Conservation (phyloP, 208 protist genomes). For the Phytomonas francai region DNA sequence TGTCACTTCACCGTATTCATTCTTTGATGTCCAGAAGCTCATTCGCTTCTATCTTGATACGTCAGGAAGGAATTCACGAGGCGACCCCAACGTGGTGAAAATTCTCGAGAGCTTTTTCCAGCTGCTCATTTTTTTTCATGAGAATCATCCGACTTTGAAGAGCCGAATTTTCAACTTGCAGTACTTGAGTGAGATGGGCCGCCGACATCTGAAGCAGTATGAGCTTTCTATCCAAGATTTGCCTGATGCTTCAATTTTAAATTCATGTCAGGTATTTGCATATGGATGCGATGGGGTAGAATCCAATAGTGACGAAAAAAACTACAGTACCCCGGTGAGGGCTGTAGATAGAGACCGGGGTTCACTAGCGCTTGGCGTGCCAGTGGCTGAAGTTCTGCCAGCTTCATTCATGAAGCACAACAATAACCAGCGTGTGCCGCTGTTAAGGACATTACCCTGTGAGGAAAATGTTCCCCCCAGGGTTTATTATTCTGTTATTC, state of each 20-base stretch:
- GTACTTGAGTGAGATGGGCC: not conserved
- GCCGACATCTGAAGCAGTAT: not conserved
- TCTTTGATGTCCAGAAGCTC: not conserved
- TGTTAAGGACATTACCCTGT: not conserved
- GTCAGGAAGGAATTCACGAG: constrained; percentile 4
- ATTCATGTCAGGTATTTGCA: not conserved
- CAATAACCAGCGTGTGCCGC: not conserved
- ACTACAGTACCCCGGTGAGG: not conserved
- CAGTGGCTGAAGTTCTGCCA: not conserved
- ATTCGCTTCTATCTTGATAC: not conserved
- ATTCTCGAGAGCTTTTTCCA: constrained; percentile 28
- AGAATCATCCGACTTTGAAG: constrained; percentile 25
- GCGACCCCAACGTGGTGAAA: constrained; percentile 21
- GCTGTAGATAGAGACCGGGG: not conserved
- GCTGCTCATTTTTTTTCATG: constrained; percentile 24
- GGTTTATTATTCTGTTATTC: not conserved
- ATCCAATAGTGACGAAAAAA: not conserved
- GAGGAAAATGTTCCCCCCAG: not conserved
- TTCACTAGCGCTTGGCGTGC: not conserved
- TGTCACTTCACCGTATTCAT: not conserved
- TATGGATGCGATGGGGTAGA: not conserved
- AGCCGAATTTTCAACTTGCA: not conserved
- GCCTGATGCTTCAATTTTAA: not conserved
- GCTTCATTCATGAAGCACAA: not conserved
- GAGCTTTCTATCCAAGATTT: not conserved